Conservation (phyloP, 139 green algal species). For the Chlorella sp. region DNA sequence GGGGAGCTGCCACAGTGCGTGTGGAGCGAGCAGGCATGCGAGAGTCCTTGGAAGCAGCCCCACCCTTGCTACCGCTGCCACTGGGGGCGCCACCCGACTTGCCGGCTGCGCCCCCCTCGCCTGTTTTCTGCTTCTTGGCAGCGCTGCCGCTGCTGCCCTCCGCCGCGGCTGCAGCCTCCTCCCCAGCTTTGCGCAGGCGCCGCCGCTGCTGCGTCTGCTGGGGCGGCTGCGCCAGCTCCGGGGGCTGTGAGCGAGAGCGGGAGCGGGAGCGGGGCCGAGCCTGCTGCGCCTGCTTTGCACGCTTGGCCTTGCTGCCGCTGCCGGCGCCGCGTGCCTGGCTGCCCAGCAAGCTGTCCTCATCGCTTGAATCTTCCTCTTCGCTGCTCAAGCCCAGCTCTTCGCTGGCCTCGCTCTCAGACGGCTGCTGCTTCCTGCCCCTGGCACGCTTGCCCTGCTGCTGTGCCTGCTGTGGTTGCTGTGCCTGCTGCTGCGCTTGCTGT, state of each 20-base stretch:
- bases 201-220: neutral
- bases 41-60: neutral
- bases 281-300: too few relatives aligned
- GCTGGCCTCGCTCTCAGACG: neutral
- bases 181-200: slow-evolving; percentile 2
- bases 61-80: neutral
- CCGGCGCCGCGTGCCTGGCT: neutral
- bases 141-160: neutral
- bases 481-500: neutral
- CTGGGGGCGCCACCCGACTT: neutral
- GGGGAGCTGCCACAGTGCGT: too few relatives aligned
- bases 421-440: neutral
- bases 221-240: too few relatives aligned
- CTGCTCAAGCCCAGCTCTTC: neutral
- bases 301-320: neutral
- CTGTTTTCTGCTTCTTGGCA: neutral
- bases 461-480: neutral
- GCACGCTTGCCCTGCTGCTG: too few relatives aligned
- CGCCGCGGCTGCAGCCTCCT: neutral
- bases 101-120: neutral
- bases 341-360: neutral
- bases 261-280: too few relatives aligned
- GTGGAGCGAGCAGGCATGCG: neutral
- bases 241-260: too few relatives aligned
- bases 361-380: neutral